Conservation (phyloP, 768 basidiomycete genomes). For the Suillus placidus region DNA sequence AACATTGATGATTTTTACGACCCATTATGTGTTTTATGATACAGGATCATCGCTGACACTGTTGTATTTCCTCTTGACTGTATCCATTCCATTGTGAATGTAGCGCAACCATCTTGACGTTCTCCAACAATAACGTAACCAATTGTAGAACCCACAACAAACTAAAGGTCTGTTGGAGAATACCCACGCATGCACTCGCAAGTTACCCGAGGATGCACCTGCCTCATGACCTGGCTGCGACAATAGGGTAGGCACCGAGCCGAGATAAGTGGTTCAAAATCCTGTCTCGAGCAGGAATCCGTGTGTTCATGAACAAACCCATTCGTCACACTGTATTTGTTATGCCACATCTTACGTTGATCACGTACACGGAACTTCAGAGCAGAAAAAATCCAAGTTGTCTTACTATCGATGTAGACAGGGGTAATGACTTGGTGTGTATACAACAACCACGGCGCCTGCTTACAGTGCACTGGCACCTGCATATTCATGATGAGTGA, state of each 20-base stretch:
- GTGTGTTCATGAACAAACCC: not conserved
- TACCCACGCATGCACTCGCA: not conserved
- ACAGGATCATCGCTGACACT: not conserved
- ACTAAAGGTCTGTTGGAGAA: not conserved
- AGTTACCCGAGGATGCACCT: not conserved
- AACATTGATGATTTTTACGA: not conserved
- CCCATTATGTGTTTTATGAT: not conserved
- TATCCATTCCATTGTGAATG: not conserved
- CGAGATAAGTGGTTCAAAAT: not conserved
- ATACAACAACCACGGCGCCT: constrained; percentile 17
- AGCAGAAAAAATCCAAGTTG: constrained; percentile 21
- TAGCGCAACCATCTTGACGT: not conserved
- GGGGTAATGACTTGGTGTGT: constrained; percentile 17
- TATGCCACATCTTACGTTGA: not conserved
- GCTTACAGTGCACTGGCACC: constrained; percentile 53
- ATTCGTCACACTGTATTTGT: not conserved
- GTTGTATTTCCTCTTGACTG: not conserved
- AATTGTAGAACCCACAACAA: not conserved
- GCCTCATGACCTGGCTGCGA: not conserved
- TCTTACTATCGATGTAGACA: constrained; percentile 21
- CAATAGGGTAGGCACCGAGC: not conserved
- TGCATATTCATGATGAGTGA: constrained; percentile 19
- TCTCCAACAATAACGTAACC: not conserved
- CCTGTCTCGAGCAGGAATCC: not conserved
- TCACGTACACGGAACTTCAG: not conserved